Evolutionary conservation across 352 stramenopile species (phyloP).

Genomic region (Pythium dissotocum): DNA sequence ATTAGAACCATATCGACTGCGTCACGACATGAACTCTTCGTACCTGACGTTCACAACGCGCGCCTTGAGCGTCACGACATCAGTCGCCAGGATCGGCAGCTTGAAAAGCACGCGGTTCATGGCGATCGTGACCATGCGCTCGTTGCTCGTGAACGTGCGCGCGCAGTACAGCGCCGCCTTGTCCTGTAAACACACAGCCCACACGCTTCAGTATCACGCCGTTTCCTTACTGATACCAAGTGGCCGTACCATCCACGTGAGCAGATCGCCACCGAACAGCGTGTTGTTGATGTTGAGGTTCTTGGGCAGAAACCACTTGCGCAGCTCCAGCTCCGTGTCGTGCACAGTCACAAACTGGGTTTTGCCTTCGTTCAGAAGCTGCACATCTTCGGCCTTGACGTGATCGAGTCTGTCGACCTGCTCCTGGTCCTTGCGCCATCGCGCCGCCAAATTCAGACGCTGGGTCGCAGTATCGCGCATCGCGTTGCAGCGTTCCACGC

Average conservation of each 20-base stretch:
- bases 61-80: slow-evolving; percentile 63
- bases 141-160: slow-evolving; percentile 71
- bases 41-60: slow-evolving; percentile 67
- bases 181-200: slow-evolving; percentile 33
- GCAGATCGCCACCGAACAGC: slow-evolving; percentile 65
- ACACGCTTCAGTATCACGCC: neutral
- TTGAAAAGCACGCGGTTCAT: slow-evolving; percentile 81
- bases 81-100: slow-evolving; percentile 52
- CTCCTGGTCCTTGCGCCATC: slow-evolving; percentile 36
- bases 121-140: slow-evolving; percentile 73
- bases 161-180: slow-evolving; percentile 66
- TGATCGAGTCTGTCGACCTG: slow-evolving; percentile 28
- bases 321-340: slow-evolving; percentile 67
- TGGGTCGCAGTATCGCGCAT: slow-evolving; percentile 29
- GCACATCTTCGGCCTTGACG: slow-evolving; percentile 25
- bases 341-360: slow-evolving; percentile 32
- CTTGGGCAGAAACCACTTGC: slow-evolving; percentile 70
- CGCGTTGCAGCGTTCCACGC: slow-evolving; percentile 12
- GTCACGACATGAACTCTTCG: slow-evolving; percentile 13
- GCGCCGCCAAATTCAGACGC: slow-evolving; percentile 26
- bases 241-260: slow-evolving; percentile 52
- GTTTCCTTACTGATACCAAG: neutral
- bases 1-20: neutral
- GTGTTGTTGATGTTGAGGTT: slow-evolving; percentile 75
- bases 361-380: slow-evolving; percentile 22